Percentiles rank a stretch among this genome's conserved stretches.
Conservation (phyloP, 495 filamentous ascomycete genomes). For the Thermochaetoides thermophila region DNA sequence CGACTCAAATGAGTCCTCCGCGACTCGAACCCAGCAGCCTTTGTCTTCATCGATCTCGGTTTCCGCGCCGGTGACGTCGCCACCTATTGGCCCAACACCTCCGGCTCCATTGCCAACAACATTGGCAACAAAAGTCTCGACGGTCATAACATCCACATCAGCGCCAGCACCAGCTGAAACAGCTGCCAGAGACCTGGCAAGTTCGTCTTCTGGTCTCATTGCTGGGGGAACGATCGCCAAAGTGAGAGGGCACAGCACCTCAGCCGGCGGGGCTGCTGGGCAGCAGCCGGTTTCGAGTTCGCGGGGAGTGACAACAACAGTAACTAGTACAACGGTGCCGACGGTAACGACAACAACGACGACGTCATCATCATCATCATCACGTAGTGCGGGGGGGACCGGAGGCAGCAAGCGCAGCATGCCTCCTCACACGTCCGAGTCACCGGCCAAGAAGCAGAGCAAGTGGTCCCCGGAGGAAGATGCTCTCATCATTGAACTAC, state of each 20-base stretch:
- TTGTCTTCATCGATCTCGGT: slow-evolving; percentile 36
- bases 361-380: too few species aligned
- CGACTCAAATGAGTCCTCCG: slow-evolving; percentile 66
- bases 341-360: too few species aligned
- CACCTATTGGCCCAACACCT: slow-evolving; percentile 8
- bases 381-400: too few species aligned
- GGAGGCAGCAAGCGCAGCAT: slow-evolving; percentile 29
- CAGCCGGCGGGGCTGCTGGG: slow-evolving; percentile 2
- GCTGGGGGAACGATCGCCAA: slow-evolving; percentile 2
- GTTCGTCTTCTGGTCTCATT: slow-evolving; percentile 10
- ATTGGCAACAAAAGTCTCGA: too few species aligned
- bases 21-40: slow-evolving; percentile 36
- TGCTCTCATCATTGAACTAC: slow-evolving; percentile 72
- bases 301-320: slow-evolving; percentile 5
- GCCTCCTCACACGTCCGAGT: slow-evolving; percentile 45
- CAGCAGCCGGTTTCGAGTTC: slow-evolving; percentile 3
- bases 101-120: too few species aligned
- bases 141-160: too few species aligned
- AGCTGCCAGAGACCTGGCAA: too few species aligned
- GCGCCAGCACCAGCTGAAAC: too few species aligned
- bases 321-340: too few species aligned
- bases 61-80: slow-evolving; percentile 20
- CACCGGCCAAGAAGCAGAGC: slow-evolving; percentile 83
- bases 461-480: slow-evolving; percentile 95
- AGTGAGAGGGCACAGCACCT: slow-evolving; percentile 4